Base-by-base conservation (phyloP, 768 basidiomycete genomes). In the Termitomyces sp. region DNA sequence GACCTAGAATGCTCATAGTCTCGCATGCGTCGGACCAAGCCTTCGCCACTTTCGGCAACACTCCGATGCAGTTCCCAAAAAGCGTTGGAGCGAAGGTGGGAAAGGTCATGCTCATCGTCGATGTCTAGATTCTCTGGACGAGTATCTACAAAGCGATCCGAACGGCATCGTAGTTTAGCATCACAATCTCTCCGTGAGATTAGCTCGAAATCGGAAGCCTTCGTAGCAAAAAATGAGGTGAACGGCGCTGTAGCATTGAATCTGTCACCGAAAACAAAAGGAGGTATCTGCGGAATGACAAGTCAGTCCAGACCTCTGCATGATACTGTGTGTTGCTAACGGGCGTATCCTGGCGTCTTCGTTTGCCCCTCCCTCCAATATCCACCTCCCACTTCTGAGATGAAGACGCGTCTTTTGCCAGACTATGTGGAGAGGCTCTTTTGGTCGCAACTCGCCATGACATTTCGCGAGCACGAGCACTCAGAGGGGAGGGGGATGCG, bases 11-110 rank as follows among this genome's bases (percentile, higher is more conserved):
- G 70, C 68, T 90, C 88, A 66, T 84, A 86, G 61, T 88, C 83
- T 55, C 85, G 85, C 88, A 90, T 90, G 52, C 85, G 83, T 56
- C 76, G 80, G 13, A 90, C 78, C 49, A 90, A 77, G 7, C 84
- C 82, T 62, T 90, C 87, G 20, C 85, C 86, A 60, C 75, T 83
- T 62, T 87, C 81, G 29, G 76, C 75, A 22, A 90, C 76, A 60
- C 81, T 87, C 64, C 78, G 75, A 45, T 77, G 82, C 39, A 90
- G 78, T 61, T 88, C 85, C 69, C 78, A 77, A 59, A 88, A 87
- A 5, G 88, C 88, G 56, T 75, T 76, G 0, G 86, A 82, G 56
- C 83, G 81, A 50, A 88, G 72, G 42, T 73, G 77, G 34, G 68
- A 69, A 5, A 83, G 70, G 28, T 58, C 58, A 28, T 66, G 51